Evolutionary conservation across 306 rosid species (phyloP), one percentile per base, ranked within the genome.

Genomic region (Comarum palustre): DNA sequence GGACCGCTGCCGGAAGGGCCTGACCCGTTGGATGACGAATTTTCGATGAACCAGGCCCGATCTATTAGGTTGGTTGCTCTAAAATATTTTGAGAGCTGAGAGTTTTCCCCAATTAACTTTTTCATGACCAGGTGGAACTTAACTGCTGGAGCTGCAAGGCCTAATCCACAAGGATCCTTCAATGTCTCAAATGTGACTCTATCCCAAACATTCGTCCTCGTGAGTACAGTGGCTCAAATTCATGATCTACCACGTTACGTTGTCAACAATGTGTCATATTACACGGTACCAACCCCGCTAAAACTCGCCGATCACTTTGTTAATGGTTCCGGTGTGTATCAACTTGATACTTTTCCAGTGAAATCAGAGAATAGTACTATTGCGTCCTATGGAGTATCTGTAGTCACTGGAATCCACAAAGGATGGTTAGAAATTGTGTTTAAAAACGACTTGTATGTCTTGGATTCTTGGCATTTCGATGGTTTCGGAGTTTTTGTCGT

Each of bases 101-200:
- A 6, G 31, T 2, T 31, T 3, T 34, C 16, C 8, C 11, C 19
- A 5, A 11, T 69, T 41, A 68, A 63, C 19, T 45, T 65, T 12
- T 47, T 65, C 22, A 45, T 63, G 52, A 73, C 50, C 58, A 93
- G 96, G 85, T 93, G 94, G 97, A 93, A 93, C 82, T 36, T 89
- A 71, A 93, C 90, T 4, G 19, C 94, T 5, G 96, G 94, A 73
- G 97, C 94, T 70, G 98, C 96, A 57, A 87, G 96, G 86, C 96
- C 90, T 68, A 89, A 89, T 39, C 97, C 96, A 36, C 97, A 93
- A 73, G 96, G 97, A 76, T 76, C 90, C 8, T 93, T 91, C 85
- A 89, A 86, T 58, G 96, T 84, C 0, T 52, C 85, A 78, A 85
- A 89, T 68, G 89, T 91, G 76, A 89, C 89, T 22, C 73, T 91